Conservation (phyloP, 2,329 filamentous ascomycete species). For the Furcasterigmium furcatum region DNA sequence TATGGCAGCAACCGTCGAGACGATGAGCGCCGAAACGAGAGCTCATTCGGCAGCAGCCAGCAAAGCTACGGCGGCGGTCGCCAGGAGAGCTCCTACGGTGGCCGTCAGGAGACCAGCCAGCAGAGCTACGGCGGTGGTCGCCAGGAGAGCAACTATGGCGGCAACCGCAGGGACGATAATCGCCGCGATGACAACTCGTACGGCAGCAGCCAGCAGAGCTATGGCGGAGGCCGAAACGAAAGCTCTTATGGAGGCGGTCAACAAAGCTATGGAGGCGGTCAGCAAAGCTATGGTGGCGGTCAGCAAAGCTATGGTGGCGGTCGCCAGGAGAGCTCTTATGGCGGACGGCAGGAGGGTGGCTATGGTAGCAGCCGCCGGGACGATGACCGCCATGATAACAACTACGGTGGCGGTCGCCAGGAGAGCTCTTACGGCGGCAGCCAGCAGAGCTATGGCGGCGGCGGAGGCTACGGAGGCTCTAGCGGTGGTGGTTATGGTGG, state of each 20-base stretch:
- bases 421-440: constrained; percentile 5
- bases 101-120: constrained; percentile 15
- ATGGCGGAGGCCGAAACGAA: constrained; percentile 1
- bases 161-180: constrained; percentile 7
- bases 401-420: constrained; percentile 12
- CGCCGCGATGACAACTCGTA: constrained; percentile 5
- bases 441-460: constrained; percentile 11
- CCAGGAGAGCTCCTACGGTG: constrained; percentile 16
- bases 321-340: not conserved
- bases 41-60: constrained; percentile 18
- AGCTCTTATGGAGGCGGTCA: constrained; percentile 4
- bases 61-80: constrained; percentile 12
- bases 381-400: not conserved
- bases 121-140: constrained; percentile 12
- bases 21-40: constrained; percentile 10
- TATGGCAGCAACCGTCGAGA: no score
- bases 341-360: constrained; percentile 10
- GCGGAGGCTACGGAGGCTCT: constrained; percentile 11
- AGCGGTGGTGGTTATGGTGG: constrained; percentile 19
- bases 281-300: constrained; percentile 8
- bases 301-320: constrained; percentile 7
- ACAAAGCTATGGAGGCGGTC: not conserved
- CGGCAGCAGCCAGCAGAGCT: constrained; percentile 5
- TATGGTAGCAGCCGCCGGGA: constrained; percentile 1
- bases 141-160: constrained; percentile 9